A percentile compares a stretch with the other conserved stretches of the same genome.
These are phyloP conservation scores for Diaporthe sp. DNA, from an alignment of 2,329 filamentous ascomycete species.

Conservation along the genomic window DNA sequence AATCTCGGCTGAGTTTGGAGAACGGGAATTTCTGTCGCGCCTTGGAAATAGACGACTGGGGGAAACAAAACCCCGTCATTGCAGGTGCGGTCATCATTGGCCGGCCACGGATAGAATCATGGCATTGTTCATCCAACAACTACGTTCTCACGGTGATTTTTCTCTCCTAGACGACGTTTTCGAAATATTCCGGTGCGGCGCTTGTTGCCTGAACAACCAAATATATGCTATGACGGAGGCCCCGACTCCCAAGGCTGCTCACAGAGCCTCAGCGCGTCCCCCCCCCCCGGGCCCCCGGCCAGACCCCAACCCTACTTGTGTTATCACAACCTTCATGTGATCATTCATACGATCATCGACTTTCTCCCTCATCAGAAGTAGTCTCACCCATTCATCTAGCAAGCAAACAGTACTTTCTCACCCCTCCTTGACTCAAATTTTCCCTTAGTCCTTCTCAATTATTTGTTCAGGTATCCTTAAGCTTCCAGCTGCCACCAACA, in stretches of 20 bases:
- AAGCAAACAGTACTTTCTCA: background rate
- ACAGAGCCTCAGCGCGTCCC: background rate
- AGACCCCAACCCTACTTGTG: slow-evolving; percentile 11
- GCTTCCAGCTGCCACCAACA: background rate
- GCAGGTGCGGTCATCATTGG: background rate
- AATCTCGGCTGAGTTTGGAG: background rate
- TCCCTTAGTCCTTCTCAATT: background rate
- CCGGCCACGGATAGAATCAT: background rate
- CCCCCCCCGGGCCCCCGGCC: too few species aligned
- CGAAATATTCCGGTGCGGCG: accelerated
- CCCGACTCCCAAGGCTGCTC: background rate
- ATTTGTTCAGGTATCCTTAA: background rate
- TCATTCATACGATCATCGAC: background rate
- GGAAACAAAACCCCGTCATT: background rate
- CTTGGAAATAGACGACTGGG: background rate
- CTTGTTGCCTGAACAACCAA: background rate
- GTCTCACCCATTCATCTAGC: background rate
- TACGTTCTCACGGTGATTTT: background rate
- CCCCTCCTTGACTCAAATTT: too few species aligned
- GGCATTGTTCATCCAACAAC: background rate
- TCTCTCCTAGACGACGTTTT: background rate
- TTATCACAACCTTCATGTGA: too few species aligned
- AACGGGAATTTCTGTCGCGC: background rate
- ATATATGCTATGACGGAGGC: background rate
- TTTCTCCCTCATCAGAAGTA: background rate